Base-by-base conservation (phyloP, 257 asterid genomes). In the Parsonsia alboflavescens region DNA sequence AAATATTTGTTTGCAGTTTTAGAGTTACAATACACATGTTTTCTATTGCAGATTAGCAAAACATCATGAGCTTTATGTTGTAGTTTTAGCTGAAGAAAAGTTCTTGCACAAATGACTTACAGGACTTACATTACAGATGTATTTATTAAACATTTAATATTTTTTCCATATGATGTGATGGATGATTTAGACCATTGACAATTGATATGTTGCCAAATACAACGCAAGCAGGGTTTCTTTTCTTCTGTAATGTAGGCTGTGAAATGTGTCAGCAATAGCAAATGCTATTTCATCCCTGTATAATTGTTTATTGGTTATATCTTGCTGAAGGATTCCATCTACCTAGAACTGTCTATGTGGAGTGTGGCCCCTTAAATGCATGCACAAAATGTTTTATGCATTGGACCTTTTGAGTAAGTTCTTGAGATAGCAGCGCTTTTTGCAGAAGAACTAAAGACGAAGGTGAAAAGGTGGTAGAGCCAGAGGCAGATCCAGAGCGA, bases 401-500 rank as follows among this genome's bases (percentile, higher is more conserved):
- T 61, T 33, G 28, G 21, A 33, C 16, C 67, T 61, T 8, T 28
- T 64, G 6, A 49, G 58, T 70, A 45, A 30, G 30, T 73, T 4
- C 72, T 76, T 72, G 53, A 68, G 72, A 42, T 69, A 15, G n/a
- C 10, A 0, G 16, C 24, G 26, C 33, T 44, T 75, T 45, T 36
- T 76, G 83, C 89, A 86, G 96, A 83, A 85, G 84, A 83, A 63
- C 83, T 83, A 86, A 85, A 78, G 92, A 85, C 68, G 85, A 88
- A 74, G 88, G 83, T 81, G 93, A 90, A 78, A 90, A 84, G 0
- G 84, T 58, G 53, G 87, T 54, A 50, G 85, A 87, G 78, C 84
- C 89, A 44, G 85, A 82, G 80, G 87, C 88, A 73, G 93, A 88
- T 79, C 91, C 93, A 44, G 93, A 88, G 72, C 82, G 90, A 75